Conservation (phyloP, 1,284 basidiomycete species). For the Ganoderma lingzhi region DNA sequence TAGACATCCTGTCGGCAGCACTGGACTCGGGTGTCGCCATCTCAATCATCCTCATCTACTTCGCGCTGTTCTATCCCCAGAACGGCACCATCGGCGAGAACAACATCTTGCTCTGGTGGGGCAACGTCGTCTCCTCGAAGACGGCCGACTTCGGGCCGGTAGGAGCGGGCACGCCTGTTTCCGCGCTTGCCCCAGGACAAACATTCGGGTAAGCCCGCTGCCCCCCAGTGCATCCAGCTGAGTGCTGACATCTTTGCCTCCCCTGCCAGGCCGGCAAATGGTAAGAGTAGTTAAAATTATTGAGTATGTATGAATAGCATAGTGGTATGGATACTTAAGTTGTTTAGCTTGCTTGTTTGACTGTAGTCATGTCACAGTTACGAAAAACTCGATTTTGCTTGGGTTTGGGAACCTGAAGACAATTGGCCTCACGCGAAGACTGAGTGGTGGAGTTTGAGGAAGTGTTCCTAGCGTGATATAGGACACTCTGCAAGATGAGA, state of each 20-base stretch:
- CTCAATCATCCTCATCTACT: constrained; percentile 55
- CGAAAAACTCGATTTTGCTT: not conserved
- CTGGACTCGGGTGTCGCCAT: constrained; percentile 57
- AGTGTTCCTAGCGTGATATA: not conserved
- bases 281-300: not conserved
- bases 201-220: constrained; percentile 40
- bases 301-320: not conserved
- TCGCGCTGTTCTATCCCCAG: constrained; percentile 53
- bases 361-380: not conserved
- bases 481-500: not conserved
- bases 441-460: not conserved
- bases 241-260: no score
- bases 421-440: not conserved
- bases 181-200: constrained; percentile 29
- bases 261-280: constrained; percentile 2
- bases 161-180: constrained; percentile 35
- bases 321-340: not conserved
- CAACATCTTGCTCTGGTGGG: constrained; percentile 51
- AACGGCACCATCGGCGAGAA: constrained; percentile 51
- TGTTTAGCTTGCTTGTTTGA: not conserved
- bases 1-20: constrained; percentile 59
- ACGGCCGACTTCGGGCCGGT: constrained; percentile 41
- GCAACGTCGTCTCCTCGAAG: constrained; percentile 48
- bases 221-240: no score
- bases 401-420: not conserved